These are phyloP conservation scores for Wallacemonas sp. DNA, from an alignment of 208 protist species.

Conservation along the genomic window DNA sequence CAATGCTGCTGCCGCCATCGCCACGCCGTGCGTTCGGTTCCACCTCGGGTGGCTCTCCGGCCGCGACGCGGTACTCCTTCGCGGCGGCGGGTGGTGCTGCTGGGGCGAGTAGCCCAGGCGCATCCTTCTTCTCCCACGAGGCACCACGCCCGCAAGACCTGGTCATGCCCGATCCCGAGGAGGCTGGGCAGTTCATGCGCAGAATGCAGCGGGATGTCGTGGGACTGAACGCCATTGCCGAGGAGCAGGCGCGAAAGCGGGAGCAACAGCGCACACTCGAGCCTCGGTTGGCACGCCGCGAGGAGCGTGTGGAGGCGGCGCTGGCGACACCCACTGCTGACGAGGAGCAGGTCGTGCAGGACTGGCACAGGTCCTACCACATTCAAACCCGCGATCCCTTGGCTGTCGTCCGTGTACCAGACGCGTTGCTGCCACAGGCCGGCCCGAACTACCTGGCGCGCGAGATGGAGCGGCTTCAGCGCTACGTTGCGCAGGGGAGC, in stretches of 20 bases:
- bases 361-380: slow-evolving; percentile 41
- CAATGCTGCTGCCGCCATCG: no score
- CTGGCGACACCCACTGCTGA: slow-evolving; percentile 34
- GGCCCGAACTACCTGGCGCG: slow-evolving; percentile 66
- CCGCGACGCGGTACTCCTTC: neutral
- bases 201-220: slow-evolving; percentile 81
- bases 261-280: slow-evolving; percentile 18
- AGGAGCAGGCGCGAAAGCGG: slow-evolving; percentile 66
- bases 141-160: slow-evolving; percentile 35
- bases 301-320: slow-evolving; percentile 18
- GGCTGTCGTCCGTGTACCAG: slow-evolving; percentile 39
- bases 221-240: slow-evolving; percentile 79
- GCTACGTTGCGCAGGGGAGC: neutral
- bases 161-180: slow-evolving; percentile 66
- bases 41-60: no score
- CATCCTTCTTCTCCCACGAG: slow-evolving; percentile 5
- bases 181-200: slow-evolving; percentile 60
- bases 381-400: slow-evolving; percentile 38
- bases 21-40: no score
- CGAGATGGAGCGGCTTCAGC: slow-evolving; percentile 30
- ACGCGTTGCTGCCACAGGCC: slow-evolving; percentile 42
- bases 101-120: neutral
- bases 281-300: slow-evolving; percentile 18
- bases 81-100: slow-evolving; percentile 13
- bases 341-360: slow-evolving; percentile 53